phyloP scores from a whole-genome alignment of 2,329 filamentous ascomycete genomes.

The Alternaria incomplexa region DNA sequence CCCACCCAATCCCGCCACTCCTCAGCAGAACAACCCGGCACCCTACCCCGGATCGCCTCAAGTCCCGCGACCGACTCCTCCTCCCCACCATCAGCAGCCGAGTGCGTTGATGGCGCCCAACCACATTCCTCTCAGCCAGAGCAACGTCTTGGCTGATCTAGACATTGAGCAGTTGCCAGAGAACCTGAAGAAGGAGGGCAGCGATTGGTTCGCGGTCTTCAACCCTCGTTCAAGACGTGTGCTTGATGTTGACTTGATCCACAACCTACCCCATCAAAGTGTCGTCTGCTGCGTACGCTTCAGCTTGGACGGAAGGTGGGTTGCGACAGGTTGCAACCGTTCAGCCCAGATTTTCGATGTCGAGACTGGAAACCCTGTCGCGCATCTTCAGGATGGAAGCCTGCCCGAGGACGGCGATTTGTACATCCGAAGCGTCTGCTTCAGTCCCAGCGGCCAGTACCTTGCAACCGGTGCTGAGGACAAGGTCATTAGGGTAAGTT shows the following conservation, averaged over 20 bases:
- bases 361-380: slow-evolving; percentile 82
- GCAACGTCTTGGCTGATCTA: slow-evolving; percentile 81
- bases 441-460: slow-evolving; percentile 93
- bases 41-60: slow-evolving; percentile 90
- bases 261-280: slow-evolving; percentile 91
- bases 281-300: slow-evolving; percentile 98
- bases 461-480: slow-evolving; percentile 96
- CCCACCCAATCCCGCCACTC: slow-evolving; percentile 75
- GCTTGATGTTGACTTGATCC: slow-evolving; percentile 90
- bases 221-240: slow-evolving; percentile 89
- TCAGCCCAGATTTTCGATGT: slow-evolving; percentile 99
- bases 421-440: slow-evolving; percentile 97
- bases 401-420: slow-evolving; percentile 89
- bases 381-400: slow-evolving; percentile 85
- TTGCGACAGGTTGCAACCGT: slow-evolving; percentile 95
- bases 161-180: slow-evolving; percentile 84
- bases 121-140: slow-evolving; percentile 56
- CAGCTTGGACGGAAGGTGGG: slow-evolving; percentile 92
- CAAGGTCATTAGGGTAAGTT: slow-evolving; percentile 87
- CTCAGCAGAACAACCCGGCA: slow-evolving; percentile 87
- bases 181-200: slow-evolving; percentile 84
- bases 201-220: slow-evolving; percentile 97
- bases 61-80: slow-evolving; percentile 76
- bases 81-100: slow-evolving; percentile 53
- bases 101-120: slow-evolving; percentile 37